These are phyloP conservation scores for Sapria himalayana DNA, from an alignment of 345 rosid species.

Conservation along the genomic window DNA sequence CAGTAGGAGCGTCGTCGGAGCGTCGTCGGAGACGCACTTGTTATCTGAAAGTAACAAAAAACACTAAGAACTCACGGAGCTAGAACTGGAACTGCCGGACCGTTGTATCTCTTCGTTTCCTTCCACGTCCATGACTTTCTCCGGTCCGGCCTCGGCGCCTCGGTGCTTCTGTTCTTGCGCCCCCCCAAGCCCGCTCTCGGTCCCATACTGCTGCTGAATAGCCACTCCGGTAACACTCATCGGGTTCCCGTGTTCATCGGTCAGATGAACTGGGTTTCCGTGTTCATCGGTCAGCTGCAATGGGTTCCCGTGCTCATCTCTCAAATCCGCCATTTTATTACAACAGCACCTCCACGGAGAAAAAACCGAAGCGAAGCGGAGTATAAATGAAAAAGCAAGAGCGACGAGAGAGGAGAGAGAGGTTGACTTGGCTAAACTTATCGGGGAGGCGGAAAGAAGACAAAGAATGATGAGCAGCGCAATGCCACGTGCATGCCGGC, in stretches of 20 bases:
- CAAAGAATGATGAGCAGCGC: too few species aligned
- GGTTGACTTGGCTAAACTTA: too few species aligned
- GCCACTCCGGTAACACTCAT: constrained; percentile 38
- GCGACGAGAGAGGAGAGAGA: constrained; percentile 3
- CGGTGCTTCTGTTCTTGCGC: constrained; percentile 10
- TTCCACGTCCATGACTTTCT: not conserved
- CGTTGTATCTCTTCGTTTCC: constrained; percentile 15
- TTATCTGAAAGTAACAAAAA: too few species aligned
- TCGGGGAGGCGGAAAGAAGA: too few species aligned
- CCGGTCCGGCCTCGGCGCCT: not conserved
- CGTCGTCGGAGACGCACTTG: too few species aligned
- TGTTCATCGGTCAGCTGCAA: constrained; percentile 25
- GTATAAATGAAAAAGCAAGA: not conserved
- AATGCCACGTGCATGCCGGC: too few species aligned
- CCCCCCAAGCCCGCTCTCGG: constrained; percentile 11
- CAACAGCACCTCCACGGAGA: too few species aligned
- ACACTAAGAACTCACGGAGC: constrained; percentile 31
- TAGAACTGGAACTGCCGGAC: constrained; percentile 24
- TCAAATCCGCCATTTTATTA: constrained; percentile 27
- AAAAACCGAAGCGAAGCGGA: not conserved
- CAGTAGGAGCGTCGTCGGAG: too few species aligned
- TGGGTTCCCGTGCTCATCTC: constrained; percentile 39
- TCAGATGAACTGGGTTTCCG: constrained; percentile 33
- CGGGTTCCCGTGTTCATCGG: constrained; percentile 46
- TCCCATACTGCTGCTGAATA: constrained; percentile 13